These are phyloP conservation scores for Diversispora eburnea DNA, from an alignment of 192 early-diverging fungal genomes.

Conservation along the genomic window DNA sequence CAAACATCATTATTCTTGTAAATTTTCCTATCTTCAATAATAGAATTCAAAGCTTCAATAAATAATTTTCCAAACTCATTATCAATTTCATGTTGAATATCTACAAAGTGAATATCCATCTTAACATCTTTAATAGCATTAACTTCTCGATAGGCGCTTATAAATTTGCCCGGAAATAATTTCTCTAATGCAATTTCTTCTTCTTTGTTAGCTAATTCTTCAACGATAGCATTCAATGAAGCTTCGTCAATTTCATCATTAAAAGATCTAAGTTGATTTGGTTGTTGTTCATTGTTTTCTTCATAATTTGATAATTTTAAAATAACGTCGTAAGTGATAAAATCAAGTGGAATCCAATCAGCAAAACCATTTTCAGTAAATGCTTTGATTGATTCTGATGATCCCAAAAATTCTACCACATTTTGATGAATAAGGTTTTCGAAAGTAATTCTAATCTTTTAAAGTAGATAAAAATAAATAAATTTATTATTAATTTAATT, in stretches of 20 bases:
- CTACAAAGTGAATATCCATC: neutral
- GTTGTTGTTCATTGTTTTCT: too few relatives aligned
- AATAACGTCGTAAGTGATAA: neutral
- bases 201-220: neutral
- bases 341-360: conserved; percentile 23
- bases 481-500: neutral
- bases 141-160: neutral
- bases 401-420: neutral
- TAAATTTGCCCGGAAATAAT: conserved; percentile 1
- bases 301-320: neutral
- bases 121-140: neutral
- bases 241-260: neutral
- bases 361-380: conserved; percentile 15
- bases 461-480: neutral
- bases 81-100: neutral
- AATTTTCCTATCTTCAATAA: conserved; percentile 1
- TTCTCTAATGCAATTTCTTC: neutral
- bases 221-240: neutral
- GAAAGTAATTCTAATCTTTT: conserved; percentile 12
- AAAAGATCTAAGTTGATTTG: conserved; percentile 3
- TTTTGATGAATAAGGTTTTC: neutral
- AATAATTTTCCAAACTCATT: conserved; percentile 1
- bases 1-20: neutral
- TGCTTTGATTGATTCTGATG: neutral
- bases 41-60: conserved; percentile 9